Conservation (phyloP, 768 basidiomycete species). For the Mycena amicta region DNA sequence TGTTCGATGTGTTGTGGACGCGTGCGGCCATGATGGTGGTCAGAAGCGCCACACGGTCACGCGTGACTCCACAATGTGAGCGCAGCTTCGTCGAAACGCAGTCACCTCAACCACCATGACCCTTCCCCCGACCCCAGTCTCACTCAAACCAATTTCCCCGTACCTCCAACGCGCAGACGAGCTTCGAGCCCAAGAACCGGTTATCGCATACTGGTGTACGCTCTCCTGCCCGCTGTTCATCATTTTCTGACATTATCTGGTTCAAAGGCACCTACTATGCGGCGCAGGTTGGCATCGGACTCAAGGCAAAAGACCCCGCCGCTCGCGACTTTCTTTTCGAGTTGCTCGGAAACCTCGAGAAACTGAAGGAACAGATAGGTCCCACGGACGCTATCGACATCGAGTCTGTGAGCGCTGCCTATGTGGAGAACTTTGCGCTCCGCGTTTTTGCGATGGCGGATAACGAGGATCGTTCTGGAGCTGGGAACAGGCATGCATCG, state of each 20-base stretch:
- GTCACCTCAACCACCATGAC: conserved; percentile 24
- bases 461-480: conserved; percentile 83
- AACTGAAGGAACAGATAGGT: conserved; percentile 75
- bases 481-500: conserved; percentile 63
- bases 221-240: not conserved
- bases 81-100: conserved; percentile 44
- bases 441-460: conserved; percentile 89
- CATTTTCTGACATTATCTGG: conserved; percentile 9
- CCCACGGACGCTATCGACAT: conserved; percentile 79
- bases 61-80: conserved; percentile 28
- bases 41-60: too few species aligned
- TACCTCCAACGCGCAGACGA: conserved; percentile 92
- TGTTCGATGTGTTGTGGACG: conserved; percentile 61
- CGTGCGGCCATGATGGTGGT: conserved; percentile 50
- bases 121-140: conserved; percentile 5
- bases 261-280: conserved; percentile 93
- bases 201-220: conserved; percentile 96
- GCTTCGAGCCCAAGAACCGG: conserved; percentile 76
- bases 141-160: conserved; percentile 69
- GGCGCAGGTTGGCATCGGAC: conserved; percentile 80
- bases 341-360: conserved; percentile 78
- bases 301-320: conserved; percentile 65
- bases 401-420: conserved; percentile 82
- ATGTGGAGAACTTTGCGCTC: conserved; percentile 93
- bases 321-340: conserved; percentile 72